Percentiles rank a stretch among this genome's conserved stretches.
These are phyloP conservation scores for Cyberlindnera samutprakarnensis DNA, from an alignment of 805 yeast species.

Conservation along the genomic window DNA sequence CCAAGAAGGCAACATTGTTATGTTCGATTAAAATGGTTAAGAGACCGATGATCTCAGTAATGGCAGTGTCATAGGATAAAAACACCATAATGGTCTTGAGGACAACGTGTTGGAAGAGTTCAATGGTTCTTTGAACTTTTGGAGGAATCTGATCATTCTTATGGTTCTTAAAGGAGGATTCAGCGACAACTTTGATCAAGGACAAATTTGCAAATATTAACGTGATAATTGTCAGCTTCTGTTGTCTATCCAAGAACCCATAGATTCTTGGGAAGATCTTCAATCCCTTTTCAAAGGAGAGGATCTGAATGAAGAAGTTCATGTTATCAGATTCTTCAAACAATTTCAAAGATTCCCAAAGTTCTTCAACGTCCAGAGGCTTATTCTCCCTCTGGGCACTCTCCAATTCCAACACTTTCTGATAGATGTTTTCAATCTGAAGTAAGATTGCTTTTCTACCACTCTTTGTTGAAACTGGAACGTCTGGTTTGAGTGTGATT, in stretches of 20 bases:
- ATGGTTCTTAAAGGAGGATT: conserved; percentile 73
- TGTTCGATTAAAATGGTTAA: conserved; percentile 62
- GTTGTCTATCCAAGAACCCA: conserved; percentile 71
- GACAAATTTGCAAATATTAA: conserved; percentile 75
- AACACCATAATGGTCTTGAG: conserved; percentile 79
- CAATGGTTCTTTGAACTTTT: conserved; percentile 52
- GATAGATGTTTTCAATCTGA: conserved; percentile 71
- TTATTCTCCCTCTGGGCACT: conserved; percentile 57
- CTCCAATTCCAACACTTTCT: conserved; percentile 71
- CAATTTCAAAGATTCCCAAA: conserved; percentile 77
- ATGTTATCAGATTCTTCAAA: conserved; percentile 44
- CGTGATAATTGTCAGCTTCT: conserved; percentile 68
- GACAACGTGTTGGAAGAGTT: conserved; percentile 71
- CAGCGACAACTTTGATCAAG: conserved; percentile 65
- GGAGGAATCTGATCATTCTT: conserved; percentile 44
- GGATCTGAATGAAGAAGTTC: conserved; percentile 75
- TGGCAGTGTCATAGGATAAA: conserved; percentile 67
- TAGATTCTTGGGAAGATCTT: conserved; percentile 84
- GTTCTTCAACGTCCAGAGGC: conserved; percentile 35
- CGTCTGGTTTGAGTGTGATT: conserved; percentile 43
- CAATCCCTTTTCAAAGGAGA: conserved; percentile 81
- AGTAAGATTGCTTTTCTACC: conserved; percentile 50
- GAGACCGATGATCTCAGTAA: conserved; percentile 71
- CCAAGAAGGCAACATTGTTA: conserved; percentile 51
- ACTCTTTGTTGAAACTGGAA: conserved; percentile 21